A percentile compares a stretch with the other conserved stretches of the same genome.
phyloP scores from a whole-genome alignment of 2,329 filamentous ascomycete species.

The Aspergillus sp. region DNA sequence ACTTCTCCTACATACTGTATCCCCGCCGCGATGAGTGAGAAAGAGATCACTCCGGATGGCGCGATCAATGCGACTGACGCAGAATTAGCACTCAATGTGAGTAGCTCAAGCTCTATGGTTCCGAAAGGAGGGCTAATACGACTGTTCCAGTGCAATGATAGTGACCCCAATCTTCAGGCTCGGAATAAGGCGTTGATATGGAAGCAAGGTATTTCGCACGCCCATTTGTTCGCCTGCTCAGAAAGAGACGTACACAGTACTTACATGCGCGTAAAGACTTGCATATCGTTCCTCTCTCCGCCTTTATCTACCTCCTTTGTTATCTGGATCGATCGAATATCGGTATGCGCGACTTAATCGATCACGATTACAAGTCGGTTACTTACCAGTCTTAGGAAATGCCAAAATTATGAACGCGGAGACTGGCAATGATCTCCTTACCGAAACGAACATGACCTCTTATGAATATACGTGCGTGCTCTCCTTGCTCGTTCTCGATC shows the following conservation, averaged over 20 bases:
- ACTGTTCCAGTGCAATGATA: conserved; percentile 6
- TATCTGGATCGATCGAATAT: conserved; percentile 70
- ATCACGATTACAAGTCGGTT: not conserved
- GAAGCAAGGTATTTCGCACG: conserved; percentile 47
- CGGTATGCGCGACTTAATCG: conserved; percentile 37
- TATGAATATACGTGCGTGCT: conserved; percentile 56
- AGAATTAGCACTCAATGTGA: conserved; percentile 11
- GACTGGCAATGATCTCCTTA: conserved; percentile 61
- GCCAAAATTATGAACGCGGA: conserved; percentile 65
- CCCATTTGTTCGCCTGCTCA: not conserved
- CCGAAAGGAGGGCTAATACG: not conserved
- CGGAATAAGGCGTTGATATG: conserved; percentile 44
- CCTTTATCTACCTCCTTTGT: conserved; percentile 65
- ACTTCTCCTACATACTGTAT: not conserved
- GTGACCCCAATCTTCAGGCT: conserved; percentile 13
- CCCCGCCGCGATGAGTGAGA: conserved; percentile 18
- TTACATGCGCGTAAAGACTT: conserved; percentile 45
- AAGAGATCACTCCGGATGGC: conserved; percentile 17
- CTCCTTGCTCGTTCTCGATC: not conserved
- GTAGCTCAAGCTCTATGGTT: not conserved
- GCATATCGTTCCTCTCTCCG: conserved; percentile 63
- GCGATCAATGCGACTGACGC: conserved; percentile 19
- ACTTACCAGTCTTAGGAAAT: conserved; percentile 44
- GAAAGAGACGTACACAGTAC: not conserved
- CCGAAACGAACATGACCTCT: conserved; percentile 61